phyloP scores from a whole-genome alignment of 2,329 filamentous ascomycete species.

The Lasiodiplodia gonubiensis region DNA sequence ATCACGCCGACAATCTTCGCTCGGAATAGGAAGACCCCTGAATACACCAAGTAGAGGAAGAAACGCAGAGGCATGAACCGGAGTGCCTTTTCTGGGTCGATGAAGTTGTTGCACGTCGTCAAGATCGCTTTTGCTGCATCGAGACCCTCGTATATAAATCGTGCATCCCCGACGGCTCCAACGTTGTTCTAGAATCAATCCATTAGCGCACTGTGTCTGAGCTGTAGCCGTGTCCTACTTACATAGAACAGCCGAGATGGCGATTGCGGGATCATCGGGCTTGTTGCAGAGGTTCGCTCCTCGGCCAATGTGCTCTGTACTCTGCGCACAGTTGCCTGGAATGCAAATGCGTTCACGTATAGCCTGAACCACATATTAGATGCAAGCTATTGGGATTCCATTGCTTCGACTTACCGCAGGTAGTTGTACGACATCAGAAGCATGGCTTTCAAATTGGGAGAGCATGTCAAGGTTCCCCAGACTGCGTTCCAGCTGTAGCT shows the following conservation, averaged over 20 bases:
- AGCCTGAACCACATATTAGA: constrained; percentile 42
- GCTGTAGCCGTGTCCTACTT: not conserved
- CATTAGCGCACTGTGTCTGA: not conserved
- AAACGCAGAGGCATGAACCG: constrained; percentile 57
- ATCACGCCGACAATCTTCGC: constrained; percentile 56
- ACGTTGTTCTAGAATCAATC: constrained; percentile 52
- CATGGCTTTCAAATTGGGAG: constrained; percentile 69
- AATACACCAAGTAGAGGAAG: constrained; percentile 57
- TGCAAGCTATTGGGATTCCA: not conserved
- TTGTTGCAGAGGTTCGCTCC: constrained; percentile 17
- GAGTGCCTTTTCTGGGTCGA: constrained; percentile 53
- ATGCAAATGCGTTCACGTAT: constrained; percentile 77
- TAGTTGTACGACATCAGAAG: constrained; percentile 75
- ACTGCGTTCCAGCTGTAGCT: constrained; percentile 73
- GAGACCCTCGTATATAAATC: constrained; percentile 58
- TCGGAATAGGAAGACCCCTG: constrained; percentile 56
- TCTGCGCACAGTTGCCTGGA: constrained; percentile 68
- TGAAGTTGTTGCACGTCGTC: constrained; percentile 58
- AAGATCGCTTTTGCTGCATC: constrained; percentile 57
- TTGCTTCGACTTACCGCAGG: constrained; percentile 50
- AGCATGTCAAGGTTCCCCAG: constrained; percentile 58
- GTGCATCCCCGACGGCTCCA: constrained; percentile 54
- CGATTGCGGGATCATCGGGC: constrained; percentile 41
- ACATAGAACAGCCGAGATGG: constrained; percentile 49
- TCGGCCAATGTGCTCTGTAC: constrained; percentile 17